A percentile compares a stretch with the other conserved stretches of the same genome.
These are phyloP conservation scores for Penicillium fimorum DNA, from an alignment of 495 filamentous ascomycete genomes.

Conservation along the genomic window DNA sequence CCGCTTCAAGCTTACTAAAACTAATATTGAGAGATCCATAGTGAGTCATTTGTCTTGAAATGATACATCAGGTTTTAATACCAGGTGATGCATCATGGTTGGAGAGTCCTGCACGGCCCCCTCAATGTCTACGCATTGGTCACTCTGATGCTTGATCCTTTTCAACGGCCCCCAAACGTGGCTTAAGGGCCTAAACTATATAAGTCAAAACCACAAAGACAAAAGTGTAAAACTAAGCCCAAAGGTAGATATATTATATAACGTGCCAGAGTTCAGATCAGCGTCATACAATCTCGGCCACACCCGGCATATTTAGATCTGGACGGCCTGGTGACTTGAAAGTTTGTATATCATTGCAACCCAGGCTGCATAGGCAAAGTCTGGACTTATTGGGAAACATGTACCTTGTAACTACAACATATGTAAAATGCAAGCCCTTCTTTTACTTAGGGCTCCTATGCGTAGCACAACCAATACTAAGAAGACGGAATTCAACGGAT, in stretches of 20 bases:
- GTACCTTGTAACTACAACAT: background rate
- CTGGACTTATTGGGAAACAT: background rate
- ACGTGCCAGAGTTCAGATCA: conserved; percentile 19
- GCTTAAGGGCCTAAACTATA: background rate
- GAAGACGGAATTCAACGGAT: background rate
- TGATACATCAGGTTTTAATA: conserved; percentile 6
- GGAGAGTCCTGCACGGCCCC: conserved; percentile 3
- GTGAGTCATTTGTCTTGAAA: background rate
- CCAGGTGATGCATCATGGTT: conserved; percentile 5
- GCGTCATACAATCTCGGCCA: conserved; percentile 19
- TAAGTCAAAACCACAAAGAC: no score
- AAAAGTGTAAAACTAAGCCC: no score
- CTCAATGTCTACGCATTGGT: conserved; percentile 2
- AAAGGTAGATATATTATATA: background rate
- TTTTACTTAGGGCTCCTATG: background rate
- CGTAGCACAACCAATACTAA: background rate
- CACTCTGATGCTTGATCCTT: conserved; percentile 8
- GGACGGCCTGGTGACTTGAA: conserved; percentile 18
- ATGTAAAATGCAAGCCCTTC: background rate
- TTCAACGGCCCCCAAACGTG: conserved; percentile 19
- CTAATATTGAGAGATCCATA: no score
- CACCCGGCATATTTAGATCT: conserved; percentile 24
- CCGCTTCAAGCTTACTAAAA: no score
- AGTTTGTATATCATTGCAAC: conserved; percentile 3
- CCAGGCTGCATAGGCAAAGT: background rate